Base-by-base conservation (phyloP, 176 grass and related monocot genomes). In the Chrysopogon serrulatus region DNA sequence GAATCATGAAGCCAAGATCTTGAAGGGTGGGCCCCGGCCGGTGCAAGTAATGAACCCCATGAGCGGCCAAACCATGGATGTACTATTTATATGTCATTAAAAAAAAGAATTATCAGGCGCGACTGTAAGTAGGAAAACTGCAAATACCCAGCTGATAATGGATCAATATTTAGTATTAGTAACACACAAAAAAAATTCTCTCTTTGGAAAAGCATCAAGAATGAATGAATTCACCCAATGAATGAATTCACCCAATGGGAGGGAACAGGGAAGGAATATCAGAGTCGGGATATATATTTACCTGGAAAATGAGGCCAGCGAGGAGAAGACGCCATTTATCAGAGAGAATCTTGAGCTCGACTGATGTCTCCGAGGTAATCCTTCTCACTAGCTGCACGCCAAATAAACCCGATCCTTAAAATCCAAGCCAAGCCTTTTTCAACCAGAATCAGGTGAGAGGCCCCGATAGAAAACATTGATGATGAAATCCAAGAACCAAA, bases 281-380 rank as follows among this genome's bases (percentile, higher is more conserved):
- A 47, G 15, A 39, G n/a, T 8, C 17, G 17, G 1, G 5, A 51
- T 54, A 17, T 54, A 17, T 54, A 23, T 56, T 51, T 92, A 97
- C 94, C 91, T 97, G 94, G 63, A 88, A 94, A 69, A 97, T 60
- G 43, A 97, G 7, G 65, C 94, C 94, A 16, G 94, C 90, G 21
- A 97, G 80, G 48, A 97, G 83, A 67, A 97, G 90, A 28, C 77
- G 87, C 94, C 94, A 97, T 90, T 97, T 97, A 64, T 97, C 92
- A 60, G 82, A 79, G 44, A 97, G 88, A 82, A 97, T 92, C 80
- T 97, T 87, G 57, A 97, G 67, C 80, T 97, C 94, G 34, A 94
- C 82, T 8, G 92, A 83, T 36, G 75, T 88, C 88, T 97, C 94
- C 26, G 81, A 66, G 71, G 77, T 90, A 47, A 97, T 73, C 92